Evolutionary conservation across 2,329 filamentous ascomycete species (phyloP), one percentile per base, ranked within the genome.

Genomic region (Lachnellula arida): DNA sequence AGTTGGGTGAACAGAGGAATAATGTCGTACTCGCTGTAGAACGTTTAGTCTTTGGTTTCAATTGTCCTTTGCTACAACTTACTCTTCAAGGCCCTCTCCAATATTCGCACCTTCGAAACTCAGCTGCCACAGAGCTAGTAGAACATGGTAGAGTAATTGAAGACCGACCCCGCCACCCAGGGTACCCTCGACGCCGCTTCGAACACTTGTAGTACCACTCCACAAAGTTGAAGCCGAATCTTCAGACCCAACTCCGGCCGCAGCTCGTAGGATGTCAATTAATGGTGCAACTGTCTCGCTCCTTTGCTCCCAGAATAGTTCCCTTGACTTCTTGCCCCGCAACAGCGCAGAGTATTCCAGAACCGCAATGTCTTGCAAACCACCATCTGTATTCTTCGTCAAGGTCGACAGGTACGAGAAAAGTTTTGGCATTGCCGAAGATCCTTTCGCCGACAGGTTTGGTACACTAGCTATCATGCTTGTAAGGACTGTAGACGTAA

Each of bases 61-160:
- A 17, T 49, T 4, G 5, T 46, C 9, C 25, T 6, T 17, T 32
- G 23, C 40, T 15, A 48, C 15, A 11, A 74, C 87, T 67, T 79
- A 94, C 89, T 91, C 85, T 73, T 97, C 89, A 56, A 99, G 78
- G 43, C 93, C 91, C 58, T 86, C 81, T 39, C 84, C 84, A 67
- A 87, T 78, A 2, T 78, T 74, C 57, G 87, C 86, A 12, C 91
- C 90, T 71, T 97, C 94, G 64, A 99, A 99, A 69, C 91, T 96
- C 64, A 99, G 79, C 76, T 97, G 92, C 94, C 94, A 99, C 56
- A 99, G 77, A 12, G 96, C 92, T 50, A 99, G 80, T 22, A 99
- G 81, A 15, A 97, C 89, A 68, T 97, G 91, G 71, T 99, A 99
- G 42, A 99, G 81, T 42, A 97, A 81, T 72, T 99, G 94, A 42